Base-by-base conservation (phyloP, 441 rosid species). In the Pelargonium myrrhifolium region DNA sequence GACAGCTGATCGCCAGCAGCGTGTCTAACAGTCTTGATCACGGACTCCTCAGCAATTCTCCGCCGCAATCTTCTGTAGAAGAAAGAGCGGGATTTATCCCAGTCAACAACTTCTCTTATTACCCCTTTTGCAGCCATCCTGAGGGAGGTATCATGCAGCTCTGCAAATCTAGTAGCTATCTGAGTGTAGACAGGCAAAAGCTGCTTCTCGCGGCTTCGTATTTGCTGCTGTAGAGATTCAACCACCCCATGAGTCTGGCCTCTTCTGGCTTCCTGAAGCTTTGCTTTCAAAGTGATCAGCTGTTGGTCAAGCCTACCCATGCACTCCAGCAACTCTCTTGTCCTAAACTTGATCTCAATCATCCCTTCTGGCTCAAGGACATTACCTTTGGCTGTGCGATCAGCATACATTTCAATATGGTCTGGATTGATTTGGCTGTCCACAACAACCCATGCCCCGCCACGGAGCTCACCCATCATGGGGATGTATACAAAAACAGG, bases 381-480 rank as follows among this genome's bases (percentile, higher is more conserved):
- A 78, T 90, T 95, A 43, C 99, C 99, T 71, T 90, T 87, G 14
- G 97, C 98, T 1, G 97, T 89, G 68, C 84, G 85, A 65, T 92
- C 99, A 14, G 99, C 99, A 75, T 95, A 95, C 99, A 95, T 95
- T 78, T 95, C 99, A 51, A 95, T 92, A 66, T 92, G 89, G 75
- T 90, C 95, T 11, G 99, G 77, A 75, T 95, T 95, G 68, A 95
- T 95, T 81, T 76, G 85, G 78, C 99, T 92, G 68, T 92, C 98
- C 65, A 95, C 93, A 70, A 95, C 99, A 42, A 89, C 99, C 99
- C 97, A 95, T 7, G 99, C 98, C 64, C 99, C 99, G 53, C 99
- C 99, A 59, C 99, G 98, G 72, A 95, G 92, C 82, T 95, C 99
- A 62, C 96, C 96, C 98, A 92, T 92, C 93, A 82, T 89, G 9